Percentiles rank a stretch among this genome's conserved stretches.
phyloP scores from a whole-genome alignment of 2,329 filamentous ascomycete genomes.

The Penicillium sp. region DNA sequence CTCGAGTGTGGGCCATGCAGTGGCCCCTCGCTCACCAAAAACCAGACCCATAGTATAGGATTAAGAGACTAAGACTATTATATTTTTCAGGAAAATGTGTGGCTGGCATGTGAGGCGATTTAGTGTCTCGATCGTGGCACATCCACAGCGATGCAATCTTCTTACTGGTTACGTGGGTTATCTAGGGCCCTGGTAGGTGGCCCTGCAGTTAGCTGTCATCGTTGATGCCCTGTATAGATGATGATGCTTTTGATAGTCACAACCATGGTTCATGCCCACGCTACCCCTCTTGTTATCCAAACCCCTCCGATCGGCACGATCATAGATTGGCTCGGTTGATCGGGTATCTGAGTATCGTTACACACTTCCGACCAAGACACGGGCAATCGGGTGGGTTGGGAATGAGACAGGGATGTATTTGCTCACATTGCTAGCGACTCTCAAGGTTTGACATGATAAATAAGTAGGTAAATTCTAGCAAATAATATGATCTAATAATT shows the following conservation, averaged over 20 bases:
- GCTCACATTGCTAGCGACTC: constrained; percentile 2
- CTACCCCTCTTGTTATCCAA: constrained; percentile 13
- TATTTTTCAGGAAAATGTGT: constrained; percentile 13
- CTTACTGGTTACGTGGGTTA: background rate
- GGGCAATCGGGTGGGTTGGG: constrained; percentile 12
- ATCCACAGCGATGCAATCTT: constrained; percentile 7
- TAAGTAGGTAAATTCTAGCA: background rate
- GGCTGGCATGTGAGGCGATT: constrained; percentile 29
- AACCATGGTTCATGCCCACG: constrained; percentile 22
- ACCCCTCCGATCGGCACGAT: constrained; percentile 19
- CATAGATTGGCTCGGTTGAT: constrained; percentile 10
- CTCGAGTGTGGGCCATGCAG: constrained; percentile 10
- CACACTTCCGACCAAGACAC: constrained; percentile 15
- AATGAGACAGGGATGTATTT: constrained; percentile 24
- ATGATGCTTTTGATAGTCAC: background rate
- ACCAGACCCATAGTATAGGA: constrained; percentile 3
- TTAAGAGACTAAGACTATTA: background rate
- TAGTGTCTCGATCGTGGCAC: constrained; percentile 24
- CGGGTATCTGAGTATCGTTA: constrained; percentile 11
- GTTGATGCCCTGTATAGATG: background rate
- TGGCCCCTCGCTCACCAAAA: constrained; percentile 16
- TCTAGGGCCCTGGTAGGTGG: background rate
- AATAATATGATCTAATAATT: too few relatives aligned
- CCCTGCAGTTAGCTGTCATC: background rate
- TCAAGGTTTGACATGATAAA: background rate